Base-by-base conservation (phyloP, 164 flowering plant genomes). In the Cinnamomum chago region DNA sequence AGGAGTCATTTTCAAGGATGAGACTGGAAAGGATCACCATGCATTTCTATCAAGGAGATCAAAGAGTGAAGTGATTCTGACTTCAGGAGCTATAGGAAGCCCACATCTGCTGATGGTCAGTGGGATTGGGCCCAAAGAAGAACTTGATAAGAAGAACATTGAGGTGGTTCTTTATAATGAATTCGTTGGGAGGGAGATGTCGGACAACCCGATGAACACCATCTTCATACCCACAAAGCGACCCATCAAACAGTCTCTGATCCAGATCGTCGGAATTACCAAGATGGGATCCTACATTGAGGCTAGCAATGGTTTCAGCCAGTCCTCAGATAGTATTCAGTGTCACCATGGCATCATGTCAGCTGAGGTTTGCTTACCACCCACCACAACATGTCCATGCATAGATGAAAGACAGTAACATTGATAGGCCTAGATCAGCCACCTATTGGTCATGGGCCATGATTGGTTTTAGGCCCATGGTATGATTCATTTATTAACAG, bases 251-350 rank as follows among this genome's bases (percentile, higher is more conserved):
- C 95, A 91, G 79, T 91, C 98, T 0, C 81, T 96, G 6, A 96
- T 96, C 50, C 87, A 94, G 78, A 88, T 92, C 13, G 99, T 96
- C 0, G 99, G 98, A 35, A 96, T 96, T 22, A 94, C 99, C 1
- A 90, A 87, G 76, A 62, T 65, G 77, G 99, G 99, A 58, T 92
- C 90, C 13, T 96, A 83, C 78, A 84, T 96, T 70, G 99, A 96
- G 81, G 97, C 94, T 0, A 92, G 98, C 84, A 90, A 92, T 70
- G 99, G 99, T 6, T 95, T 87, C 74, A 88, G 99, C 14, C 94
- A 92, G 80, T 82, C 88, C 7, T 17, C 62, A 0, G 90, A 89
- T 52, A 95, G 96, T 85, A 92, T 95, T 75, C 88, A 70, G 1
- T 84, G 90, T 78, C 79, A 90, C 80, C 97, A 93, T 79, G 97